Evolutionary conservation across 805 yeast species (phyloP).

Genomic region (Kodamaea restingae): DNA sequence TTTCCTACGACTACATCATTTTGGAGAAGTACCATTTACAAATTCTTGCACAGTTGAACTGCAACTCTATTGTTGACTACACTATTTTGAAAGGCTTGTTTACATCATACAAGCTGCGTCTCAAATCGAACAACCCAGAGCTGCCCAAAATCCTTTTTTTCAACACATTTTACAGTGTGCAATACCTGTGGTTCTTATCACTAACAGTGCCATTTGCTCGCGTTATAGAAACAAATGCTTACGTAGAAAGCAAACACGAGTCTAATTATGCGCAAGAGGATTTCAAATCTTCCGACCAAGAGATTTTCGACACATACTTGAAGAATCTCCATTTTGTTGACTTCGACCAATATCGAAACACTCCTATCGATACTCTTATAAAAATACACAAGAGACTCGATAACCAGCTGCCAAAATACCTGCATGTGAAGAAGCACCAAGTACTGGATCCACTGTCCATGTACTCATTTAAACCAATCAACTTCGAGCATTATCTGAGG

Average conservation of each 20-base stretch:
- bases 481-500: conserved; percentile 26
- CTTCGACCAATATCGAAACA: conserved; percentile 15
- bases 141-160: conserved; percentile 31
- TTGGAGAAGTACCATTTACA: conserved; percentile 39
- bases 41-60: conserved; percentile 30
- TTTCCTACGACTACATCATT: conserved; percentile 35
- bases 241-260: conserved; percentile 21
- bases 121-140: conserved; percentile 14
- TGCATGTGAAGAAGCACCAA: conserved; percentile 13
- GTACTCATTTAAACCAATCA: conserved; percentile 26
- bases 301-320: conserved; percentile 19
- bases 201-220: conserved; percentile 34
- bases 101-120: conserved; percentile 16
- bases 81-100: conserved; percentile 22
- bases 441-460: conserved; percentile 15
- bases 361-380: conserved; percentile 17
- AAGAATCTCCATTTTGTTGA: conserved; percentile 18
- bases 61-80: conserved; percentile 29
- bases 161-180: conserved; percentile 31
- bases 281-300: conserved; percentile 21
- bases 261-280: conserved; percentile 12
- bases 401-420: conserved; percentile 18
- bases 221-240: conserved; percentile 30
- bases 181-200: conserved; percentile 37
- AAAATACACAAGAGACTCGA: conserved; percentile 18